Conservation (phyloP, 2,329 filamentous ascomycete species). For the Epichloe glyceriae region DNA sequence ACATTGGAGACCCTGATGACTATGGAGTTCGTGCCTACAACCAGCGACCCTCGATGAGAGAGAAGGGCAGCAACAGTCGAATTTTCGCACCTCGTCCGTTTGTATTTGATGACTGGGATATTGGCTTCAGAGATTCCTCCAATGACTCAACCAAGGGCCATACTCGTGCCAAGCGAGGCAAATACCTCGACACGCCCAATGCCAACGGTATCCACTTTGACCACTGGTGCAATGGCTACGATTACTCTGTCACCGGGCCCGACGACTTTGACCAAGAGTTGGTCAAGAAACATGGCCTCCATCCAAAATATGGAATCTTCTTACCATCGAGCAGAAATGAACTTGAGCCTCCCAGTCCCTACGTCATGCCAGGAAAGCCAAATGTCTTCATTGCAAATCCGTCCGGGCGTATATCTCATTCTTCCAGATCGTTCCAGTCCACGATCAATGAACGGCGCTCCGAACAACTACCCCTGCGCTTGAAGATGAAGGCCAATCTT, state of each 20-base stretch:
- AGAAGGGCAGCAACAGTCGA: conserved; percentile 37
- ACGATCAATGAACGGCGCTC: conserved; percentile 22
- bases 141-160: conserved; percentile 42
- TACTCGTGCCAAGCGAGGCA: conserved; percentile 38
- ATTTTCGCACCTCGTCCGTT: conserved; percentile 35
- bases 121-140: conserved; percentile 45
- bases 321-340: conserved; percentile 34
- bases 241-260: conserved; percentile 34
- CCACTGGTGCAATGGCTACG: conserved; percentile 38
- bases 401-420: conserved; percentile 33
- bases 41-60: conserved; percentile 25
- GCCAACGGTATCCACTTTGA: conserved; percentile 41
- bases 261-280: conserved; percentile 38
- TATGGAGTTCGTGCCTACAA: conserved; percentile 35
- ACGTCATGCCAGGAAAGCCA: conserved; percentile 32
- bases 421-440: conserved; percentile 30
- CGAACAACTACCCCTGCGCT: conserved; percentile 20
- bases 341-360: conserved; percentile 24
- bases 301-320: conserved; percentile 41
- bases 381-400: conserved; percentile 35
- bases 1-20: conserved; percentile 34
- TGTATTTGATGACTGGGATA: conserved; percentile 38
- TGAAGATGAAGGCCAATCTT: conserved; percentile 22
- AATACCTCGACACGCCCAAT: conserved; percentile 40
- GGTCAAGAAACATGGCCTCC: conserved; percentile 35